Evolutionary conservation across 192 early-diverging fungal genomes (phyloP).

Genomic region (Coemansia sp.): DNA sequence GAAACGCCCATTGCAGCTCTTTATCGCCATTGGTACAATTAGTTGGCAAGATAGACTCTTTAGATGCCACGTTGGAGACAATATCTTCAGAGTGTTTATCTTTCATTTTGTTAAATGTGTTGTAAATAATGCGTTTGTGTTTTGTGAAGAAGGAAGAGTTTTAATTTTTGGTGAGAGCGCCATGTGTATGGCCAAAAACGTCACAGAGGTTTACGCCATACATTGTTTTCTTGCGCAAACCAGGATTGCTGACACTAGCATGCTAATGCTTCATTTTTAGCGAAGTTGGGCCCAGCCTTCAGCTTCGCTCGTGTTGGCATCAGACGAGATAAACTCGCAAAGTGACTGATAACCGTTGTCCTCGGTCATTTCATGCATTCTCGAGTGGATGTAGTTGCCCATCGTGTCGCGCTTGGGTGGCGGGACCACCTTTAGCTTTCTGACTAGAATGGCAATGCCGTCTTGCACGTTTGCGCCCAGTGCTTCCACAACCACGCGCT

Average conservation of each 20-base stretch:
- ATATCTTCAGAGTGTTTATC: not conserved
- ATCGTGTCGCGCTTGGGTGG: conserved; percentile 31
- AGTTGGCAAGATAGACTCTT: not conserved
- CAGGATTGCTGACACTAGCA: too few relatives aligned
- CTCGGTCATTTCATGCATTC: conserved; percentile 23
- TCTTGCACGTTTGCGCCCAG: conserved; percentile 47
- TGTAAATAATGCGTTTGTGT: too few relatives aligned
- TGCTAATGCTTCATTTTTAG: not conserved
- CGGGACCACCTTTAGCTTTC: conserved; percentile 17
- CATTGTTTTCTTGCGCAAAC: too few relatives aligned
- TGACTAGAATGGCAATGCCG: conserved; percentile 37
- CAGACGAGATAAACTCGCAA: conserved; percentile 35
- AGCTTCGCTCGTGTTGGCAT: conserved; percentile 36
- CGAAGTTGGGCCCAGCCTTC: conserved; percentile 13
- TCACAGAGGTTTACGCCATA: too few relatives aligned
- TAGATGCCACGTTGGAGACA: conserved; percentile 5
- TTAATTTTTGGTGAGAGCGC: too few relatives aligned
- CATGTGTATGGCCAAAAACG: too few relatives aligned
- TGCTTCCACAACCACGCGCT: conserved; percentile 38
- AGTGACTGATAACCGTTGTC: conserved; percentile 43
- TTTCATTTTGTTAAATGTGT: not conserved
- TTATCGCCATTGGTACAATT: not conserved
- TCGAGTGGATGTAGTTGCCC: conserved; percentile 24
- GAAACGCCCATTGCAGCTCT: conserved; percentile 40
- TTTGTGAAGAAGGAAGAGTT: too few relatives aligned